A percentile compares a stretch with the other conserved stretches of the same genome.
Evolutionary conservation across 768 basidiomycete species (phyloP).

Genomic region (Psilocybe cubensis): DNA sequence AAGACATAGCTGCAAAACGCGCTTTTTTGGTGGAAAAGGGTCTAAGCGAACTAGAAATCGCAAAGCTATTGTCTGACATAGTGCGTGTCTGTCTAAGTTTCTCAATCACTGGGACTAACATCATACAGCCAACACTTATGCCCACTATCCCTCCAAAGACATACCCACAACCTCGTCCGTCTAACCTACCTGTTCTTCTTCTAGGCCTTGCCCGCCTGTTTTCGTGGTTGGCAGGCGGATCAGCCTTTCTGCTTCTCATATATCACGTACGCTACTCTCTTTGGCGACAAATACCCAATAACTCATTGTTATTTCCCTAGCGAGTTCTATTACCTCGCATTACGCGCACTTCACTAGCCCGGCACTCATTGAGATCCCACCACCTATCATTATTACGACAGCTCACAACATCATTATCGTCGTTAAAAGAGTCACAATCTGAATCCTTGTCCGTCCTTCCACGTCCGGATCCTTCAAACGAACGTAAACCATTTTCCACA

Average conservation of each 20-base stretch:
- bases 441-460: slow-evolving; percentile 64
- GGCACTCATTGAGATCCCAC: slow-evolving; percentile 62
- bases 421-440: slow-evolving; percentile 57
- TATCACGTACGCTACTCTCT: slow-evolving; percentile 56
- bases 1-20: slow-evolving; percentile 59
- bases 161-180: slow-evolving; percentile 73
- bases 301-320: slow-evolving; percentile 37
- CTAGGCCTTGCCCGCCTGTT: slow-evolving; percentile 62
- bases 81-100: slow-evolving; percentile 38
- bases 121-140: slow-evolving; percentile 32
- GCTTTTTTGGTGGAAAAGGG: slow-evolving; percentile 75
- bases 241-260: slow-evolving; percentile 57
- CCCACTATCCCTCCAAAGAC: slow-evolving; percentile 71
- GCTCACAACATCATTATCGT: slow-evolving; percentile 57
- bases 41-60: slow-evolving; percentile 61
- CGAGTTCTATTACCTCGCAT: slow-evolving; percentile 73
- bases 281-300: neutral
- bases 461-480: slow-evolving; percentile 50
- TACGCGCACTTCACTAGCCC: slow-evolving; percentile 58
- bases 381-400: slow-evolving; percentile 58
- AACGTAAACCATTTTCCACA: slow-evolving; percentile 43
- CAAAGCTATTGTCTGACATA: slow-evolving; percentile 55
- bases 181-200: slow-evolving; percentile 69
- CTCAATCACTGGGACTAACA: neutral
- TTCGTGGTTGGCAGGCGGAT: slow-evolving; percentile 69